Evolutionary conservation across 768 basidiomycete species (phyloP), one percentile per base, ranked within the genome.

Genomic region (Tylopilus felleus): DNA sequence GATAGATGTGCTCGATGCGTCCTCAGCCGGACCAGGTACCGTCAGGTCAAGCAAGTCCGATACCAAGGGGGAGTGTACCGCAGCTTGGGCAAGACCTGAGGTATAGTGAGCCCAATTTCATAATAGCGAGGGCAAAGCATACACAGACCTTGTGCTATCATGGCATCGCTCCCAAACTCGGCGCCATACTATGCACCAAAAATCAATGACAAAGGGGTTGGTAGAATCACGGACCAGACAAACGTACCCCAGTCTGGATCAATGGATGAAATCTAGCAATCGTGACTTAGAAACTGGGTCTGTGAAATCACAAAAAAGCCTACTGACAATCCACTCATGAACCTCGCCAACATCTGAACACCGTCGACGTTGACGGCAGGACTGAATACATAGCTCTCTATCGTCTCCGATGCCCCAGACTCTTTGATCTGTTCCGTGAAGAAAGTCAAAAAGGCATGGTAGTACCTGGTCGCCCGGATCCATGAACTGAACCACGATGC

Each of bases 211-310:
- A 44, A 38, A n/a, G 29, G 10, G 5, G 16, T 22, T 36, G 27
- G 16, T 22, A 17, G 8, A 14, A 5, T 7, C n/a, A 22, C 33
- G 13, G 7, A 41, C 21, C n/a, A 40, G 33, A 51, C 6, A 28
- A 8, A 74, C 77, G 41, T 61, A 83, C 82, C 39, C 83, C 83
- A n/a, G 76, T 67, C 59, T 80, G 77, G 45, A 85, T 85, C 45
- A 81, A 64, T 0, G 82, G 80, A 65, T 85, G 83, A 13, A 78
- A 53, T 5, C 82, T 84, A 53, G 12, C 17, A 16, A 21, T 36
- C 8, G 5, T 29, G 8, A 47, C 16, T 53, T 33, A 35, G 51
- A 22, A 33, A 31, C 28, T 5, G 12, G 23, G 17, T 31, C 23
- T 0, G 13, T 14, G 31, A 19, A 4, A 41, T 19, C 19, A 46